These are phyloP conservation scores for Penicillium samsonianum DNA, from an alignment of 495 filamentous ascomycete species.

Conservation along the genomic window DNA sequence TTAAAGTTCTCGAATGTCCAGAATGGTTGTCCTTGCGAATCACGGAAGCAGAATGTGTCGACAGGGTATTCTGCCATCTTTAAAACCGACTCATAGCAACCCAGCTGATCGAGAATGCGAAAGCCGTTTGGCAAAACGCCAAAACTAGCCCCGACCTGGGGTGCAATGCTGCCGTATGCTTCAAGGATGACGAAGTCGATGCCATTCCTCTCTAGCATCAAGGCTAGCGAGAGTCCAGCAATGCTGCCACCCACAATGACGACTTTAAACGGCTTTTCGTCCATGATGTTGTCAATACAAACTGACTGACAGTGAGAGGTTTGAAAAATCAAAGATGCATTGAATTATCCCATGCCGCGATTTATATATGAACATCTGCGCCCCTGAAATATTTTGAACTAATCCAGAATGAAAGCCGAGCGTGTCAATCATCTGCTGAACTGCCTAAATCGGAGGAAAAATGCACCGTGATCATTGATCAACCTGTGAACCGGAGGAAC, in stretches of 20 bases:
- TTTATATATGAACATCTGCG: neutral
- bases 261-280: conserved; percentile 36
- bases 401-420: neutral
- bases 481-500: neutral
- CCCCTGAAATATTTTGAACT: neutral
- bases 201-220: conserved; percentile 42
- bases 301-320: neutral
- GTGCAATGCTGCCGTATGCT: conserved; percentile 34
- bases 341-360: neutral
- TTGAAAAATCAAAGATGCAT: neutral
- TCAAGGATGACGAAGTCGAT: conserved; percentile 58
- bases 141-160: conserved; percentile 45
- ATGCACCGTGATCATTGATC: neutral
- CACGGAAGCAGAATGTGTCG: conserved; percentile 18
- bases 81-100: conserved; percentile 31
- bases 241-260: conserved; percentile 56
- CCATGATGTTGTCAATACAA: neutral
- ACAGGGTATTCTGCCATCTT: conserved; percentile 22
- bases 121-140: conserved; percentile 36
- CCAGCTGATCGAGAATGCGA: conserved; percentile 52
- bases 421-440: neutral
- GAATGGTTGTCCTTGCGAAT: conserved; percentile 13
- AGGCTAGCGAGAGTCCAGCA: conserved; percentile 50
- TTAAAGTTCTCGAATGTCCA: conserved; percentile 15
- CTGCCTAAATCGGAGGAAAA: neutral